Base-by-base conservation (phyloP, 345 rosid genomes). In the Murraya paniculata region DNA sequence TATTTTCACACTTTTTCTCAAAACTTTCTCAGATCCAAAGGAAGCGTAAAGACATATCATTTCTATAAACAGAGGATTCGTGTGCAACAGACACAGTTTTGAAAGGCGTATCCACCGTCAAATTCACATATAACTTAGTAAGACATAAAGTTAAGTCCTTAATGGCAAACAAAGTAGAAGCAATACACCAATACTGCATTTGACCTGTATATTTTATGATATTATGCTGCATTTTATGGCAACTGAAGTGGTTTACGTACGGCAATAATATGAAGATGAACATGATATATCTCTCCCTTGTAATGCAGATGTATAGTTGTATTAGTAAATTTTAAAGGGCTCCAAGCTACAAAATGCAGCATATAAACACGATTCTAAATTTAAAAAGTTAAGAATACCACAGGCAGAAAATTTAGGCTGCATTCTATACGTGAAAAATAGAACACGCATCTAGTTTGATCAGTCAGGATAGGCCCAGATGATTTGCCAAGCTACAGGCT, bases 11-110 rank as follows among this genome's bases (percentile, higher is more conserved):
- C 78, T 76, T 77, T 35, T 48, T 30, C 6, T n/a, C 45, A 57
- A 76, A 57, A 64, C 74, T 80, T 84, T 85, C 77, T 78, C 58
- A 38, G 68, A 82, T 84, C 85, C 85, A 80, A 61, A 78, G 81
- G 82, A 82, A 82, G 87, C 84, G 78, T 80, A 83, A 87, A 84
- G 85, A 71, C 71, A 64, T 8, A 45, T 30, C 27, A 55, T 7
- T 31, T 11, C 71, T 24, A 18, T 56, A 75, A 78, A 61, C 71
- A 72, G 28, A 53, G 57, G 81, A 68, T 71, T 77, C 64, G 79
- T 48, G 28, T 59, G 77, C 72, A 78, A 61, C 36, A 24, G 55
- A 27, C 64, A 61, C 6, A 31, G 73, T 67, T 76, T 56, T 78
- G 36, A 68, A 60, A 72, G 24, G 31, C 84, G 19, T 6, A 55